Conservation (phyloP, 2,329 filamentous ascomycete genomes). For the Fusarium staphyleae region DNA sequence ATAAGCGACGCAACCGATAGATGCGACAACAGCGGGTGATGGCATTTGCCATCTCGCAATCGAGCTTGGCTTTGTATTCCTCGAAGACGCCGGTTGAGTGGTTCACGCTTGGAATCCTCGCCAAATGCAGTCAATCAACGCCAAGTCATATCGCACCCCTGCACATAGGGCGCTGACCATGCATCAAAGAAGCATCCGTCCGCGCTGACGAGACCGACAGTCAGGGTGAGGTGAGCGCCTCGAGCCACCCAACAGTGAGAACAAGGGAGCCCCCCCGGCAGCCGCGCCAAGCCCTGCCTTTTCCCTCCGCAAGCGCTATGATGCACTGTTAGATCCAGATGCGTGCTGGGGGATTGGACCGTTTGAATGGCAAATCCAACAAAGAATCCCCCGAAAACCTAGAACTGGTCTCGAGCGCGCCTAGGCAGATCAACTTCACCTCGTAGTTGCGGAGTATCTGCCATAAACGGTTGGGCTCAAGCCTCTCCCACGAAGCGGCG, state of each 20-base stretch:
- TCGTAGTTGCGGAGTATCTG: conserved; percentile 8
- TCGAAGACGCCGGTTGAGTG: neutral
- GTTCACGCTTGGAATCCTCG: conserved; percentile 1
- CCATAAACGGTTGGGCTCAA: conserved; percentile 23
- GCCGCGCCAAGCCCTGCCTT: conserved; percentile 31
- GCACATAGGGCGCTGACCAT: conserved; percentile 31
- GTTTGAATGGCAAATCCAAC: conserved; percentile 4
- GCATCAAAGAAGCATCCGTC: conserved; percentile 22
- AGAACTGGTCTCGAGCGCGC: conserved; percentile 9
- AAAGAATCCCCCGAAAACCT: neutral
- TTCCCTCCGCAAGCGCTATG: conserved; percentile 18
- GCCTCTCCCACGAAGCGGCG: conserved; percentile 1
- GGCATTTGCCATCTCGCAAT: conserved; percentile 15
- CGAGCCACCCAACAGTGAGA: conserved; percentile 1
- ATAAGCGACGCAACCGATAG: conserved; percentile 26
- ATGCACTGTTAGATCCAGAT: conserved; percentile 34
- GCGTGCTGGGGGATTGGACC: conserved; percentile 24
- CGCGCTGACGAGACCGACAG: conserved; percentile 29
- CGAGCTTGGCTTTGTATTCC: neutral
- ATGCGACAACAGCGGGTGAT: conserved; percentile 12
- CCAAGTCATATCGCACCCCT: conserved; percentile 8
- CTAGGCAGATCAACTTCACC: conserved; percentile 6
- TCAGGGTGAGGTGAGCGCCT: conserved; percentile 31
- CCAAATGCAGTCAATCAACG: conserved; percentile 6
- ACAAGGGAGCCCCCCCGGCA: conserved; percentile 10